These are phyloP conservation scores for Aureobasidium lini DNA, from an alignment of 2,329 filamentous ascomycete genomes.

Conservation along the genomic window DNA sequence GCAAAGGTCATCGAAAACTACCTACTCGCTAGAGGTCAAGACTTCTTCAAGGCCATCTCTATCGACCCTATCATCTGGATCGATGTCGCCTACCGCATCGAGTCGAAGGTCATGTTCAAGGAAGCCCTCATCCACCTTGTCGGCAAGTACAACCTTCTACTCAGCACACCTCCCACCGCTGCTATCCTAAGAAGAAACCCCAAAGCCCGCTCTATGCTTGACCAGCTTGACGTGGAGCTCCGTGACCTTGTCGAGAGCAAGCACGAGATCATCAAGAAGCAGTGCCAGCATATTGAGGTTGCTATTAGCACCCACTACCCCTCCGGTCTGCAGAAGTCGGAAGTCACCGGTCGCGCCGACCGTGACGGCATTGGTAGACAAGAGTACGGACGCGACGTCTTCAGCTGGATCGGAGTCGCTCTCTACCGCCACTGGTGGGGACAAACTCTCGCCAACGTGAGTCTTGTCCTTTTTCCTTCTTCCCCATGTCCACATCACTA, in stretches of 20 bases:
- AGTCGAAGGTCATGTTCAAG: conserved; percentile 38
- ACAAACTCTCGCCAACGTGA: conserved; percentile 30
- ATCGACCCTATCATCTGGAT: conserved; percentile 39
- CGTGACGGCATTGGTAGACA: conserved; percentile 32
- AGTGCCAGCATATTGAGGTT: conserved; percentile 22
- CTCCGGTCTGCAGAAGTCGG: conserved; percentile 20
- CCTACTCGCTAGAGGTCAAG: conserved; percentile 40
- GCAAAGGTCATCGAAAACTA: conserved; percentile 40
- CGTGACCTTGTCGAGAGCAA: conserved; percentile 14
- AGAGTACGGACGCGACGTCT: conserved; percentile 41
- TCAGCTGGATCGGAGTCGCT: conserved; percentile 42
- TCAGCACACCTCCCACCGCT: conserved; percentile 20
- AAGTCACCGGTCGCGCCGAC: conserved; percentile 23
- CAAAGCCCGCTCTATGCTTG: conserved; percentile 20
- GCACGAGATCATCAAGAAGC: conserved; percentile 23
- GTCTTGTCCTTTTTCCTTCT: neutral
- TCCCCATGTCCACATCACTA: neutral
- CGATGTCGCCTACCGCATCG: conserved; percentile 38
- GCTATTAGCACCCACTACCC: conserved; percentile 31
- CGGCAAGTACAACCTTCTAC: conserved; percentile 34
- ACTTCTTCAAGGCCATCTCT: conserved; percentile 39
- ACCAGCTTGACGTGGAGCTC: conserved; percentile 17
- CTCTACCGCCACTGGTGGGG: conserved; percentile 43
- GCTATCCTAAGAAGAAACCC: neutral
- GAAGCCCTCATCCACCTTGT: conserved; percentile 40